Evolutionary conservation across 805 yeast genomes (phyloP).

Genomic region (Torulaspora gathmanii): DNA sequence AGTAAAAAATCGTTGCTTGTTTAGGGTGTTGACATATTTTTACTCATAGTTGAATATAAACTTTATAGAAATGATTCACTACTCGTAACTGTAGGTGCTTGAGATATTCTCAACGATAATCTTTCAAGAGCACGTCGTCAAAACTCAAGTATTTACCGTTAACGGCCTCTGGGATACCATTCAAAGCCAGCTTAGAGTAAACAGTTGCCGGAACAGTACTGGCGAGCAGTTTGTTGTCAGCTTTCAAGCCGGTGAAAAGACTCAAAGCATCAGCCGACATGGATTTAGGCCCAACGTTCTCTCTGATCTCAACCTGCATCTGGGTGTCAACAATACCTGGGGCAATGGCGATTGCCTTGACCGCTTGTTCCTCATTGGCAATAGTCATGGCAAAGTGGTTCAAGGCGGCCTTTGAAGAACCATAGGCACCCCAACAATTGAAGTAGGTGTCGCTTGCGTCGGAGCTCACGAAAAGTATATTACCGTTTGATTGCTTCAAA

Average conservation of each 20-base stretch:
- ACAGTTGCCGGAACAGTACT: slow-evolving; percentile 71
- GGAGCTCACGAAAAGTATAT: slow-evolving; percentile 74
- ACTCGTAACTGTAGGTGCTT: too few species aligned
- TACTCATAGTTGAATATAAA: too few species aligned
- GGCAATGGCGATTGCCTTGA: slow-evolving; percentile 61
- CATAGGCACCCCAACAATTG: slow-evolving; percentile 79
- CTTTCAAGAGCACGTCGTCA: slow-evolving; percentile 37
- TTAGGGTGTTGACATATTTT: too few species aligned
- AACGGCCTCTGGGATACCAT: slow-evolving; percentile 51
- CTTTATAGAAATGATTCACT: neutral
- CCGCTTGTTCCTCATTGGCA: slow-evolving; percentile 58
- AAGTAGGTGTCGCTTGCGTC: slow-evolving; percentile 65
- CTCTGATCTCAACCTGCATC: slow-evolving; percentile 82
- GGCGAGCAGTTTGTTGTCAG: slow-evolving; percentile 51
- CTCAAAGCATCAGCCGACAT: slow-evolving; percentile 61
- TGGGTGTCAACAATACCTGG: slow-evolving; percentile 93
- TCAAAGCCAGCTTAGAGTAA: slow-evolving; percentile 59
- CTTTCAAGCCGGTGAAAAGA: slow-evolving; percentile 61
- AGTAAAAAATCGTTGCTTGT: neutral
- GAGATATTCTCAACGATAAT: too few species aligned
- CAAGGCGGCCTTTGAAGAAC: slow-evolving; percentile 85
- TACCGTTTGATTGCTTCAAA: slow-evolving; percentile 52
- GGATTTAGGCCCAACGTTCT: slow-evolving; percentile 45
- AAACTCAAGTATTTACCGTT: slow-evolving; percentile 69
- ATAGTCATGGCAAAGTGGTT: slow-evolving; percentile 68